These are phyloP conservation scores for Heterobasidion irregulare DNA, from an alignment of 1,284 basidiomycete genomes.

Conservation along the genomic window DNA sequence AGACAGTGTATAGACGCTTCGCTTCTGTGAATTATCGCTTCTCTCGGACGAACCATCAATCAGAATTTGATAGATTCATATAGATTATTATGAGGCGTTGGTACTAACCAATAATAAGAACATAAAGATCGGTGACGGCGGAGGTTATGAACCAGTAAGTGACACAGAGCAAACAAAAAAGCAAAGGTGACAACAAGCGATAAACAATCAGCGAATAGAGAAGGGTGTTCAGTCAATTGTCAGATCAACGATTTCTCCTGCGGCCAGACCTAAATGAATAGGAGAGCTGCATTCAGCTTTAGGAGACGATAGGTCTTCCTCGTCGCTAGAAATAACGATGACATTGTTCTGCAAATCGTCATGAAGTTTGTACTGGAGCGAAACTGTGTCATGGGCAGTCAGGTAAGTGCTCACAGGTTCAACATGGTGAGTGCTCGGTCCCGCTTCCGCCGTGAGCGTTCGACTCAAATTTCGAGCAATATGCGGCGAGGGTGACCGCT, in stretches of 20 bases:
- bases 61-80: not conserved
- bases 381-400: no score
- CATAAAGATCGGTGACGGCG: no score
- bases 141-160: no score
- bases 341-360: not conserved
- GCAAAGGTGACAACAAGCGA: not conserved
- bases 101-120: no score
- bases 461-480: not conserved
- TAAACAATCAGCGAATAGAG: not conserved
- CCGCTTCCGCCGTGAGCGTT: not conserved
- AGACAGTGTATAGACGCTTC: not conserved
- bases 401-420: not conserved
- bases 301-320: not conserved
- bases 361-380: no score
- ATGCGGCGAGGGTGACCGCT: no score
- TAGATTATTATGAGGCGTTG: no score
- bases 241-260: slow-evolving; percentile 21
- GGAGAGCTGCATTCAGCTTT: slow-evolving; percentile 1
- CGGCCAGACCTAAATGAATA: not conserved
- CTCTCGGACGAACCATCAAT: not conserved
- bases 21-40: not conserved
- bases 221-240: slow-evolving; percentile 16
- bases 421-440: not conserved
- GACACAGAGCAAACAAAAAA: not conserved
- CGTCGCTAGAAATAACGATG: not conserved